Evolutionary conservation across 2,329 filamentous ascomycete genomes (phyloP), one percentile per base, ranked within the genome.

Genomic region (Penicillium griseofulvum): DNA sequence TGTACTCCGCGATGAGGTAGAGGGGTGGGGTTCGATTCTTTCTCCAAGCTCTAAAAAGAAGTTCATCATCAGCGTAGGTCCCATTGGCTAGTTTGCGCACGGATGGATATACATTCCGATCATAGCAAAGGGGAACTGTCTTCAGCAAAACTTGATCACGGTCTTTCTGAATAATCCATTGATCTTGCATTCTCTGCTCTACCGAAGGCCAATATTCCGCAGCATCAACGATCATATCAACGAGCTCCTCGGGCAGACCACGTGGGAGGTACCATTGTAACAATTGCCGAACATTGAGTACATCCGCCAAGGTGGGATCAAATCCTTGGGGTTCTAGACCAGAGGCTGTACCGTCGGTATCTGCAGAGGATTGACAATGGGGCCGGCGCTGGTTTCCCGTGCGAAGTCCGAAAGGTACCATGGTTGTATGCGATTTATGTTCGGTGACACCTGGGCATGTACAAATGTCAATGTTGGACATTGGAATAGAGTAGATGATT

Each of bases 151-250:
- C 69, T 17, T 65, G 65, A 55, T 76, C 73, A 7, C 59, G 52
- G 57, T 75, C 73, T 37, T 71, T 62, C 5, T 52, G 29, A 31
- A 74, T 64, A 2, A 59, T 47, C n/a, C 54, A 61, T n/a, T 56
- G 52, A 0, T 56, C 54, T 11, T 62, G 52, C 54, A 72, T 58
- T 5, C 28, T 49, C 16, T 53, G 42, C 48, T 65, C 62, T 4
- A 49, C 54, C 9, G 68, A 71, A 1, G 68, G 60, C 70, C 70
- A 72, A 49, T 72, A 71, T 49, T 72, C 74, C 1, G 73, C 74
- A 28, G 63, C 64, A 56, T 76, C 74, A 33, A 76, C 52, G 39
- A 75, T 75, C 57, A 72, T 59, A 63, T 76, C 74, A 26, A 74
- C 62, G 31, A 76, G 63, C 47, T 76, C 74, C n/a, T 59, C 54